Evolutionary conservation across 495 filamentous ascomycete species (phyloP), one percentile per base, ranked within the genome.

Genomic region (Elasticomyces elasticus): DNA sequence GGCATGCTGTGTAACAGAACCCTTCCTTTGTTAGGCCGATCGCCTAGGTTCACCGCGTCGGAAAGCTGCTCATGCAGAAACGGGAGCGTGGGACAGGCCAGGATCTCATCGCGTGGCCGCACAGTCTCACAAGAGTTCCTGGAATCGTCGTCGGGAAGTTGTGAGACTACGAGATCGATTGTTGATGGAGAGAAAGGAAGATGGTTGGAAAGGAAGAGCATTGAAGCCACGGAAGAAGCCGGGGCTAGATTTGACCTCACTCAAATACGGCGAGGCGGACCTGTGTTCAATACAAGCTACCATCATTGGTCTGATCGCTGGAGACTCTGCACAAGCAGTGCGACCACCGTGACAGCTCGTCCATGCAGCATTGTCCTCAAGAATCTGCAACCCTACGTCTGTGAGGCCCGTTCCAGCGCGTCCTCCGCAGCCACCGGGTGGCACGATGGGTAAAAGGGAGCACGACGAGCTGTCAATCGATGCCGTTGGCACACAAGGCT

Each of bases 401-500:
- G 27, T 26, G 5, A 17, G 5, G 19, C 42, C 42, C 42, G 20
- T 24, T 30, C 45, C n/a, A 19, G 10, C 25, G 13, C 25, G 11
- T 19, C 24, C 45, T 1, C 25, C n/a, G 27, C 27, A 17, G 19
- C n/a, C 45, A 6, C 17, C 48, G 40, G n/a, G 28, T 44, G n/a
- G 20, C 35, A 44, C 54, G 46, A 58, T 58, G 55, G 28, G 20
- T 15, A 58, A 52, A 27, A 38, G 49, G n/a, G 24, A 20, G 41
- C 49, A 49, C 50, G 45, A 54, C 11, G 41, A 52, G 24, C 46
- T 52, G 15, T 35, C 50, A 28, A 46, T 60, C 24, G 44, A 40
- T 26, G 56, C 56, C 35, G 55, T 46, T 3, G 56, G 56, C 35
- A 52, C 33, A 49, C 56, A 60, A 31, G 22, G 22, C 42, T 28